phyloP scores from a whole-genome alignment of 2,329 filamentous ascomycete genomes.

The Fusarium sp. region DNA sequence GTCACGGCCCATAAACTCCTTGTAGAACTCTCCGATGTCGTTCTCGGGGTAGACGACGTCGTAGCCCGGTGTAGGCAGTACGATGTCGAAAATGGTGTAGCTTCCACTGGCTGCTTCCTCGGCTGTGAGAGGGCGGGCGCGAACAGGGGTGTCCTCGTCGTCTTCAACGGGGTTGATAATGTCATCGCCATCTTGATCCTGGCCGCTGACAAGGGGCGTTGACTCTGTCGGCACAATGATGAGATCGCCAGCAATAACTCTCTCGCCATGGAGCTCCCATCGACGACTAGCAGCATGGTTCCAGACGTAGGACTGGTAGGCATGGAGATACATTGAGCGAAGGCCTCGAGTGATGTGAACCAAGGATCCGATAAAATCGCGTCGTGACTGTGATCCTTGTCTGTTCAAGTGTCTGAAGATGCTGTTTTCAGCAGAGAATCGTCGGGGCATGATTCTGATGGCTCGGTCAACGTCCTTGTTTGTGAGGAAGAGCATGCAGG shows the following conservation, averaged over 20 bases:
- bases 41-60: constrained; percentile 90
- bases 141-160: constrained; percentile 57
- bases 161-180: constrained; percentile 57
- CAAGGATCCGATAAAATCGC: constrained; percentile 85
- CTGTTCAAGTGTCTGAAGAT: constrained; percentile 81
- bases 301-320: constrained; percentile 96
- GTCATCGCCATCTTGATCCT: constrained; percentile 68
- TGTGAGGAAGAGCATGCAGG: constrained; percentile 78
- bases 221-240: constrained; percentile 65
- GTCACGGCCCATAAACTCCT: constrained; percentile 83
- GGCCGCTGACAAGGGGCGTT: constrained; percentile 59
- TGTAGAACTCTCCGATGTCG: constrained; percentile 84
- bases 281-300: constrained; percentile 85
- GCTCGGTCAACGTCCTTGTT: constrained; percentile 69
- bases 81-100: constrained; percentile 87
- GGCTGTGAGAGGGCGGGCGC: constrained; percentile 78
- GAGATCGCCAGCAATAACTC: constrained; percentile 86
- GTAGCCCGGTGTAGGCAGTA: constrained; percentile 91
- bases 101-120: constrained; percentile 82
- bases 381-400: constrained; percentile 57
- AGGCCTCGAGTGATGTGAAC: constrained; percentile 83
- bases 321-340: constrained; percentile 94
- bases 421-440: constrained; percentile 82
- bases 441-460: constrained; percentile 76
- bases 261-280: constrained; percentile 78